Evolutionary conservation across 129 eudicot genomes (phyloP).

Genomic region (Gnaphalium uliginosum): DNA sequence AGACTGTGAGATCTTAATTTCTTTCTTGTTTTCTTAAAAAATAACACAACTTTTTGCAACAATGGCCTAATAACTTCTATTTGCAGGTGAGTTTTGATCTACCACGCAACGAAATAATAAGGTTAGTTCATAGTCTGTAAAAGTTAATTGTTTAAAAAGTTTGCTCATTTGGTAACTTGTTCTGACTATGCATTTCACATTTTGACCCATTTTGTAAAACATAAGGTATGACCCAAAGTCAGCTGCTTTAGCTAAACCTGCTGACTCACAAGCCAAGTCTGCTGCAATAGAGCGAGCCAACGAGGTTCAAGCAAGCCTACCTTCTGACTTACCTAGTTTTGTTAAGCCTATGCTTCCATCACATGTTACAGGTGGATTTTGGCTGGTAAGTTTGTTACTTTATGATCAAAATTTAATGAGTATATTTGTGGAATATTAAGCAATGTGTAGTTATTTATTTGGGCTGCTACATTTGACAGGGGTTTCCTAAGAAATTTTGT

Average conservation of each 20-base stretch:
- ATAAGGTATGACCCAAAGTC: slow-evolving; percentile 35
- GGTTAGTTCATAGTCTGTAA: slow-evolving; percentile 32
- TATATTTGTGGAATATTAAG: neutral
- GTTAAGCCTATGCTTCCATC: slow-evolving; percentile 70
- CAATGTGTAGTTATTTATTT: slow-evolving; percentile 3
- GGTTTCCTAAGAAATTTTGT: slow-evolving; percentile 53
- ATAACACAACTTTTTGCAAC: no score
- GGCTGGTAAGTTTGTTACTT: slow-evolving; percentile 53
- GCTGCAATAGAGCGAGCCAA: slow-evolving; percentile 51
- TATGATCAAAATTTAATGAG: neutral
- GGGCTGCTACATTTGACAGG: slow-evolving; percentile 29
- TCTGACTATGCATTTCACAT: neutral
- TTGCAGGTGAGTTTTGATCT: slow-evolving; percentile 39
- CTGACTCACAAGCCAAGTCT: slow-evolving; percentile 29
- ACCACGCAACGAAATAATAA: slow-evolving; percentile 23
- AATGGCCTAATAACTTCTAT: neutral
- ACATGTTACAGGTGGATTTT: slow-evolving; percentile 70
- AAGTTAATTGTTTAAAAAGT: neutral
- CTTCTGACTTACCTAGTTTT: slow-evolving; percentile 50
- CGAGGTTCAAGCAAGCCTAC: slow-evolving; percentile 52
- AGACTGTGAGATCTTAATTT: slow-evolving; percentile 24
- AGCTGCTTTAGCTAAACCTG: slow-evolving; percentile 7
- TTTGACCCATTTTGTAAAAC: slow-evolving; percentile 13
- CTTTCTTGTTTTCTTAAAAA: neutral
- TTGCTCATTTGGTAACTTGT: neutral